phyloP scores from a whole-genome alignment of 129 eudicot species.

The Daucus carota region DNA sequence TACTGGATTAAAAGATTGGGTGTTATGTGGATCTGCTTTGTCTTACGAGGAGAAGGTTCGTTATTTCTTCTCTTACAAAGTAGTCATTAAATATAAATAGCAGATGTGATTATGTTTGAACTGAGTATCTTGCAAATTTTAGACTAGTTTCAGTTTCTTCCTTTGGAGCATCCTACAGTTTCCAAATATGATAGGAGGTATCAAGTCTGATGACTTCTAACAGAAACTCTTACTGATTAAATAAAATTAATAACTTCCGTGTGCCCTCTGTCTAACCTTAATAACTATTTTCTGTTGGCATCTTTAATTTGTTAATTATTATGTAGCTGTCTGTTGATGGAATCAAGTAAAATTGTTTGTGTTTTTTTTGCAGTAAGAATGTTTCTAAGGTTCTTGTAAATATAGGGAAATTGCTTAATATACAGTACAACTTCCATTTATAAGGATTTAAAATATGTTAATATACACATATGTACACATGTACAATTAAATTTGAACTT shows the following conservation, averaged over 20 bases:
- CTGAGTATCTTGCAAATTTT: background rate
- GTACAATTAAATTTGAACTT: background rate
- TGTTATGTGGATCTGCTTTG: constrained; percentile 79
- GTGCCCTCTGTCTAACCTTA: background rate
- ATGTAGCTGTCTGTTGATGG: background rate
- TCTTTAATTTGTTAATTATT: background rate
- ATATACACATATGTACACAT: background rate
- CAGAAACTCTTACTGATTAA: background rate
- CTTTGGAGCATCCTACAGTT: background rate
- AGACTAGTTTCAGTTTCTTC: background rate
- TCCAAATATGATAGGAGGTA: background rate
- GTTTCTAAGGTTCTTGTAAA: background rate
- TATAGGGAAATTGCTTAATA: background rate
- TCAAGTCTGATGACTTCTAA: background rate
- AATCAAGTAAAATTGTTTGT: background rate
- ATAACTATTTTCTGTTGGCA: background rate
- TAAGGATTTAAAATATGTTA: background rate
- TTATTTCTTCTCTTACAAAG: background rate
- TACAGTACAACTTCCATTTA: background rate
- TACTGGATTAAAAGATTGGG: constrained; percentile 36
- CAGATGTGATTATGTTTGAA: background rate
- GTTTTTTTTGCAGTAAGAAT: background rate
- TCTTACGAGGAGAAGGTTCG: constrained; percentile 72
- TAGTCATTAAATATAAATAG: background rate
- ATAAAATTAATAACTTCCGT: background rate